Percentiles rank a stretch among this genome's conserved stretches.
These are phyloP conservation scores for Didymellaceae sp. DNA, from an alignment of 2,329 filamentous ascomycete species.

Conservation along the genomic window DNA sequence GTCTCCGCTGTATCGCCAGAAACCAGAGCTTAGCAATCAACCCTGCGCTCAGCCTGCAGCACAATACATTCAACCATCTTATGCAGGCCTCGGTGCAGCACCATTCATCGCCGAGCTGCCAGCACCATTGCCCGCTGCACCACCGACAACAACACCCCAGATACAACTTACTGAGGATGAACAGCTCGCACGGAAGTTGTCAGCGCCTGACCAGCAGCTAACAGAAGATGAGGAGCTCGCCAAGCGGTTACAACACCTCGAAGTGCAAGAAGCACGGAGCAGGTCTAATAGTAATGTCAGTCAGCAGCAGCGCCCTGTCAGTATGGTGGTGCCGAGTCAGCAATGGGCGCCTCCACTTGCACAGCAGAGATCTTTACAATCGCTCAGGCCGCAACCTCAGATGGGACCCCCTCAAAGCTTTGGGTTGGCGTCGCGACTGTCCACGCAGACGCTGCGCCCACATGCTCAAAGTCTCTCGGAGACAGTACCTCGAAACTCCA, in stretches of 20 bases:
- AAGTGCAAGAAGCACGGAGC: conserved; percentile 31
- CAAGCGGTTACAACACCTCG: conserved; percentile 36
- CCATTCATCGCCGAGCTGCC: conserved; percentile 38
- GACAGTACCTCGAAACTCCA: conserved; percentile 18
- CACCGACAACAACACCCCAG: conserved; percentile 34
- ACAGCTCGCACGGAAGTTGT: conserved; percentile 37
- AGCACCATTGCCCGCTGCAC: conserved; percentile 35
- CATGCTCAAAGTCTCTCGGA: conserved; percentile 21
- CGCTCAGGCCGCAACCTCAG: conserved; percentile 16
- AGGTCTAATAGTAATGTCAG: conserved; percentile 31
- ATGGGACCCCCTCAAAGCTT: conserved; percentile 5
- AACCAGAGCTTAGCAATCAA: conserved; percentile 4
- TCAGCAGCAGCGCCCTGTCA: conserved; percentile 20
- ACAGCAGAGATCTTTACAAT: conserved; percentile 13
- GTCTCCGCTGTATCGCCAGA: conserved; percentile 16
- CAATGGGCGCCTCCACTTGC: conserved; percentile 18
- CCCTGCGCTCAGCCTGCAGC: conserved; percentile 3
- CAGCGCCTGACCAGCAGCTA: conserved; percentile 36
- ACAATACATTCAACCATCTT: conserved; percentile 31
- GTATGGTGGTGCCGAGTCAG: conserved; percentile 17
- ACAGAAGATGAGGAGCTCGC: conserved; percentile 41
- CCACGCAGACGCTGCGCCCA: conserved; percentile 15
- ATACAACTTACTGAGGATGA: conserved; percentile 42
- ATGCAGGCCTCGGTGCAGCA: conserved; percentile 17
- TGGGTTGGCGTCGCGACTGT: conserved; percentile 20